Evolutionary conservation across 768 basidiomycete species (phyloP).

Genomic region (Suillus ampliporus): DNA sequence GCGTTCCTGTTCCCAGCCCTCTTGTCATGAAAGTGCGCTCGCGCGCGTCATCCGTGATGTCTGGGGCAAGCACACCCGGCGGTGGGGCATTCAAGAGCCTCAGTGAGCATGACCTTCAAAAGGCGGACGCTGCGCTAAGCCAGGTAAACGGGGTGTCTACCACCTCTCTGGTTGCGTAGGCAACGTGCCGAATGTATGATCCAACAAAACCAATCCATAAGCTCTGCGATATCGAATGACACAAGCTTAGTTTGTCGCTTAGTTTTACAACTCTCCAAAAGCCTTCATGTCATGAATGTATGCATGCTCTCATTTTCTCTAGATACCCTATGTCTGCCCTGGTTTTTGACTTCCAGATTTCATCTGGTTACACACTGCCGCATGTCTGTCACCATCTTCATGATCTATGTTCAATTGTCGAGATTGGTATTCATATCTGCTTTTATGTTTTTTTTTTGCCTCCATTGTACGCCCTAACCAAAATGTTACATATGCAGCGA

Average conservation of each 20-base stretch:
- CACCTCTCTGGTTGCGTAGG: background rate
- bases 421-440: background rate
- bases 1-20: slow-evolving; percentile 54
- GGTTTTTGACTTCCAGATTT: background rate
- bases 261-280: background rate
- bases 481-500: background rate
- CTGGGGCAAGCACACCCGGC: slow-evolving; percentile 84
- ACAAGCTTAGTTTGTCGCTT: background rate
- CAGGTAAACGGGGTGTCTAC: slow-evolving; percentile 45
- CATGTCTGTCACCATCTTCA: background rate
- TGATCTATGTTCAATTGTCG: background rate
- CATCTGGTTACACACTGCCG: background rate
- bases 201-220: background rate
- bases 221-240: background rate
- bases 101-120: slow-evolving; percentile 85
- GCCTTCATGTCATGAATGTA: background rate
- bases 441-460: background rate
- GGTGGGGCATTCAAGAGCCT: slow-evolving; percentile 80
- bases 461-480: background rate
- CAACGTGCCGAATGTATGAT: background rate
- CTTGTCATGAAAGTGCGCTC: slow-evolving; percentile 91
- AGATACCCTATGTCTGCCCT: background rate
- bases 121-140: slow-evolving; percentile 88
- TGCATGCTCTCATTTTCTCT: background rate
- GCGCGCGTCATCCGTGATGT: slow-evolving; percentile 75